Percentiles rank a stretch among this genome's conserved stretches.
Conservation (phyloP, 768 basidiomycete genomes). For the Tubosaeta brunneosetosa region DNA sequence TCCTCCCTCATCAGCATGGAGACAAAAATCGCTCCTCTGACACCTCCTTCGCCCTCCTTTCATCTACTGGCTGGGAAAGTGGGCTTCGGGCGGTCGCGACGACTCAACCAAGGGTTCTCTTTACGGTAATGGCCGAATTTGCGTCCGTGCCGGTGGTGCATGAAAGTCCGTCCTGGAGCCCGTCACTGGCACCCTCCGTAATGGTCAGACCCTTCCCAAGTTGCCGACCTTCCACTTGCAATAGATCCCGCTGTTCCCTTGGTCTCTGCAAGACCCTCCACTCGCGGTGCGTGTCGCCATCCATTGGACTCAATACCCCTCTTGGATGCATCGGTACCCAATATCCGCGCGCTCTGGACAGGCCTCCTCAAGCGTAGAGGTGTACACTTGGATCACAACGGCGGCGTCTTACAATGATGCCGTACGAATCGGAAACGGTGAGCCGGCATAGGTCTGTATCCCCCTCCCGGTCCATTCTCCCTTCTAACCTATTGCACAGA, state of each 20-base stretch:
- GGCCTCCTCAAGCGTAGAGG: slow-evolving; percentile 51
- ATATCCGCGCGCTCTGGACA: slow-evolving; percentile 60
- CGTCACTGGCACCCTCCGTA: slow-evolving; percentile 6
- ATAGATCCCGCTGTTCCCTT: background rate
- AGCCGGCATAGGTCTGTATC: slow-evolving; percentile 53
- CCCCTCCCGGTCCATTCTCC: background rate
- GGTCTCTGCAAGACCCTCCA: background rate
- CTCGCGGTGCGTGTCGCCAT: slow-evolving; percentile 11
- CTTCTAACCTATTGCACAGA: slow-evolving; percentile 31
- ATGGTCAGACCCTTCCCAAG: background rate
- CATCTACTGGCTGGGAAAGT: slow-evolving; percentile 21
- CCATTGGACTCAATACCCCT: slow-evolving; percentile 45
- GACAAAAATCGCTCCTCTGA: no score
- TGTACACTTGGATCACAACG: slow-evolving; percentile 52
- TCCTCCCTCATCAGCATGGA: no score
- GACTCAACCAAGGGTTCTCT: background rate
- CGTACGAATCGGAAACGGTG: slow-evolving; percentile 52
- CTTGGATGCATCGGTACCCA: slow-evolving; percentile 50
- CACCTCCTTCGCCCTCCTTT: slow-evolving; percentile 25
- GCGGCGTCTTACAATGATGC: slow-evolving; percentile 76
- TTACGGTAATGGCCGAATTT: slow-evolving; percentile 31
- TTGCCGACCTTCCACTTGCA: background rate
- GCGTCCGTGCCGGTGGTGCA: slow-evolving; percentile 52
- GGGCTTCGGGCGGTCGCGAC: slow-evolving; percentile 16
- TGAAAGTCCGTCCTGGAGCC: slow-evolving; percentile 50